Conservation (phyloP, 1,139 yeast species). For the Scheffersomyces segobiensis region DNA sequence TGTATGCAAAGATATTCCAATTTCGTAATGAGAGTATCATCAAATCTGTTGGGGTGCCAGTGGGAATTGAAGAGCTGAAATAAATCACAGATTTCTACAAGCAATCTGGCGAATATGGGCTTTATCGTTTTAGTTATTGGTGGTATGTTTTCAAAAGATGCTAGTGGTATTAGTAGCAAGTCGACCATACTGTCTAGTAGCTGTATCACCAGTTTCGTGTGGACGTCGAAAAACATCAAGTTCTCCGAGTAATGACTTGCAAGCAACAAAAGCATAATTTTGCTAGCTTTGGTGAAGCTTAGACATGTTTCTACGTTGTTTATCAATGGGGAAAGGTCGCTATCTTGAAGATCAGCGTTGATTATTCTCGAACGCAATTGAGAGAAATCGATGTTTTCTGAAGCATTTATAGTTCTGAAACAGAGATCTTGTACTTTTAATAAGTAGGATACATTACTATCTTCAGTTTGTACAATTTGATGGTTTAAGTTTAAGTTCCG, state of each 20-base stretch:
- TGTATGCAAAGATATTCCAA: conserved; percentile 49
- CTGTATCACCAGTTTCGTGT: conserved; percentile 40
- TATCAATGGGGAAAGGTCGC: not conserved
- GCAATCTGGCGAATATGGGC: conserved; percentile 4
- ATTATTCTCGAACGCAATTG: not conserved
- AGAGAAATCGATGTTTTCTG: not conserved
- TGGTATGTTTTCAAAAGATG: not conserved
- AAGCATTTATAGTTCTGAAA: conserved; percentile 2
- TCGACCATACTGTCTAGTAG: conserved; percentile 38
- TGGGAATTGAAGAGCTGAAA: conserved; percentile 2
- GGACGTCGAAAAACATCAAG: conserved; percentile 45
- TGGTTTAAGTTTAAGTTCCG: conserved; percentile 2
- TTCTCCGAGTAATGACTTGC: conserved; percentile 41
- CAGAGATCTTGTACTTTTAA: conserved; percentile 10
- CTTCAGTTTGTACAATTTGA: conserved; percentile 1
- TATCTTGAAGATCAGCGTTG: not conserved
- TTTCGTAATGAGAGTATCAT: conserved; percentile 36
- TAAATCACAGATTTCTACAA: conserved; percentile 4
- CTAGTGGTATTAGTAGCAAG: conserved; percentile 25
- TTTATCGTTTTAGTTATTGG: not conserved
- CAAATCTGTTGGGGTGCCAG: conserved; percentile 1
- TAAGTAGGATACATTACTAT: conserved; percentile 4
- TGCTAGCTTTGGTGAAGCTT: conserved; percentile 36
- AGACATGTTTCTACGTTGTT: conserved; percentile 2
- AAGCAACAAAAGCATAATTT: conserved; percentile 43